A percentile compares a stretch with the other conserved stretches of the same genome.
phyloP scores from a whole-genome alignment of 495 filamentous ascomycete species.

The Ascodesmis nigricans region DNA sequence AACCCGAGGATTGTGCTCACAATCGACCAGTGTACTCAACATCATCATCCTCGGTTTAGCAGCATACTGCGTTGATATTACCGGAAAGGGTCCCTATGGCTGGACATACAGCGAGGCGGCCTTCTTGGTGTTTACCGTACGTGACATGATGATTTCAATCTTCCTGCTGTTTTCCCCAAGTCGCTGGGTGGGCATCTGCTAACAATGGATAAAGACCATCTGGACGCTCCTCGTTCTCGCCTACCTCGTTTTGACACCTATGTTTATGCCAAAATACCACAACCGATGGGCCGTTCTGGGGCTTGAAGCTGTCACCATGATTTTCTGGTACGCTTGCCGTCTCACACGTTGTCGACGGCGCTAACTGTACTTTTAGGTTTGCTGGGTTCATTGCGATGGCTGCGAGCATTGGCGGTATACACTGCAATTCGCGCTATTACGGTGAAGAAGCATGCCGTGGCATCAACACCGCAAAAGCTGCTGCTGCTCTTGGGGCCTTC shows the following conservation, averaged over 20 bases:
- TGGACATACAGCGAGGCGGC: slow-evolving; percentile 7
- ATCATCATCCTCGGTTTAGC: slow-evolving; percentile 18
- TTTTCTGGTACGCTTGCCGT: slow-evolving; percentile 15
- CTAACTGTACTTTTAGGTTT: slow-evolving; percentile 11
- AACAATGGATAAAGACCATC: slow-evolving; percentile 9
- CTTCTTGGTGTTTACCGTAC: slow-evolving; percentile 19
- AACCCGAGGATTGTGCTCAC: too few species aligned
- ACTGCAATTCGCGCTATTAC: too few species aligned
- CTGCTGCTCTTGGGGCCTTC: slow-evolving; percentile 18
- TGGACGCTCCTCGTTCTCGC: slow-evolving; percentile 20
- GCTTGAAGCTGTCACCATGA: slow-evolving; percentile 19
- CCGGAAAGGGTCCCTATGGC: too few species aligned
- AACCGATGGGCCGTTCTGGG: slow-evolving; percentile 22
- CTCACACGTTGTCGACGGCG: not conserved
- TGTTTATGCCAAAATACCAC: slow-evolving; percentile 19
- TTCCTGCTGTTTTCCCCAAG: too few species aligned
- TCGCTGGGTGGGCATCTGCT: too few species aligned
- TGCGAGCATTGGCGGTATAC: slow-evolving; percentile 5
- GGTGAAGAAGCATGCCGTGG: slow-evolving; percentile 3
- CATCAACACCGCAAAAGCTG: slow-evolving; percentile 13
- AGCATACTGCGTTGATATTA: slow-evolving; percentile 15
- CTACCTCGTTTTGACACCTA: slow-evolving; percentile 19
- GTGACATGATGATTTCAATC: too few species aligned
- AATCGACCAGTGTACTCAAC: too few species aligned
- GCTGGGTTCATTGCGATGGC: slow-evolving; percentile 20